phyloP scores from a whole-genome alignment of 148 eudicot genomes.

The Chenopodium quinoa region DNA sequence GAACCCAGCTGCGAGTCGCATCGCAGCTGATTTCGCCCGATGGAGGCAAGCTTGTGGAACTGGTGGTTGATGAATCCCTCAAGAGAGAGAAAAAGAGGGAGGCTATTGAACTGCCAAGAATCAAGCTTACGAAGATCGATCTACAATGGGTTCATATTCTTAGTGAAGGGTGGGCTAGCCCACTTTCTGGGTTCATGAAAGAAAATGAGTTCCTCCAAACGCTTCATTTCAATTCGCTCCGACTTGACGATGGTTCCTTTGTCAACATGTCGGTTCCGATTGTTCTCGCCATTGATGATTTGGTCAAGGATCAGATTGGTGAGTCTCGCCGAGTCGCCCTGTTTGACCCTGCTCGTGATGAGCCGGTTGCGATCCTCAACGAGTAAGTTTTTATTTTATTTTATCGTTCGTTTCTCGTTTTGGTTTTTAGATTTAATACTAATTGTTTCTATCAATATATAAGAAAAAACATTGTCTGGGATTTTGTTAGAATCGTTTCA shows the following conservation, averaged over 20 bases:
- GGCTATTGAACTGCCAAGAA: slow-evolving; percentile 36
- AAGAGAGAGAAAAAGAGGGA: slow-evolving; percentile 34
- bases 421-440: too few species aligned
- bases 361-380: slow-evolving; percentile 62
- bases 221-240: slow-evolving; percentile 95
- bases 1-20: slow-evolving; percentile 22
- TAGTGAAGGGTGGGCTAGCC: slow-evolving; percentile 98
- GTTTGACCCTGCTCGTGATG: slow-evolving; percentile 36
- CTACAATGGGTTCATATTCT: slow-evolving; percentile 89
- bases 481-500: too few species aligned
- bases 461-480: too few species aligned
- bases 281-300: slow-evolving; percentile 73
- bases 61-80: slow-evolving; percentile 37
- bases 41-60: slow-evolving; percentile 68
- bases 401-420: too few species aligned
- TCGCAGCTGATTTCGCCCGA: slow-evolving; percentile 70
- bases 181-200: slow-evolving; percentile 86
- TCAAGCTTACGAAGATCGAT: slow-evolving; percentile 58
- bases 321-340: slow-evolving; percentile 54
- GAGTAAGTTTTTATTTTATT: slow-evolving; percentile 42
- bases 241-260: slow-evolving; percentile 54
- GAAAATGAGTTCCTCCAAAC: slow-evolving; percentile 99
- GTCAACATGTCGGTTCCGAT: slow-evolving; percentile 98
- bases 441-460: too few species aligned
- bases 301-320: slow-evolving; percentile 48